Conservation (phyloP, 2,329 filamentous ascomycete species). For the Cladophialophora bantiana region DNA sequence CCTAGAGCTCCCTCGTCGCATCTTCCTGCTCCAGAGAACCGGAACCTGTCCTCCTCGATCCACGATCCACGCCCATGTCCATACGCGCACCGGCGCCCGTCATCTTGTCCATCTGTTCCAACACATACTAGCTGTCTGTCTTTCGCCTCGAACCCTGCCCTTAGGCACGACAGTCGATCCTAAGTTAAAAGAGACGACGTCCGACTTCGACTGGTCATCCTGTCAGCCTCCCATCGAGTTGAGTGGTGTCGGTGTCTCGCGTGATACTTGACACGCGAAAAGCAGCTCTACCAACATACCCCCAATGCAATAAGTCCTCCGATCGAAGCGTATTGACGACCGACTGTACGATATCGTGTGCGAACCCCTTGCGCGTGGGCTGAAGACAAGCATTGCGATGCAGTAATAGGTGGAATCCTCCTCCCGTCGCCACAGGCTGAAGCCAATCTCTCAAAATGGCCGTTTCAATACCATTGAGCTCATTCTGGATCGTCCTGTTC, state of each 20-base stretch:
- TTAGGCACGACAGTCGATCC: not conserved
- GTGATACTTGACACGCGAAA: not conserved
- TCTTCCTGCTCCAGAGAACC: not conserved
- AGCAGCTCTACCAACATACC: not conserved
- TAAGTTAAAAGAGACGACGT: not conserved
- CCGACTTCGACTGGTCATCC: not conserved
- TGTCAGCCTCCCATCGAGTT: not conserved
- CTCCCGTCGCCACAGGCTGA: conserved; percentile 18
- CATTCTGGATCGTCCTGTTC: conserved; percentile 17
- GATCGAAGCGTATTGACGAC: not conserved
- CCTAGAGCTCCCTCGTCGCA: conserved; percentile 16
- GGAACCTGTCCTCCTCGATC: conserved; percentile 4
- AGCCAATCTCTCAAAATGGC: conserved; percentile 24
- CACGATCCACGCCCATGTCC: conserved; percentile 9
- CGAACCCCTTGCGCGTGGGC: conserved; percentile 1
- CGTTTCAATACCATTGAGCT: conserved; percentile 2
- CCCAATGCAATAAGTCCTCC: conserved; percentile 7
- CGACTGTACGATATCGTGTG: not conserved
- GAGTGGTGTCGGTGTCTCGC: not conserved
- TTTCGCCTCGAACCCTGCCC: not conserved
- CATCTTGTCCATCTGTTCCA: conserved; percentile 3
- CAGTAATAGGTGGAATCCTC: conserved; percentile 29
- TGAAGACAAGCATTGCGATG: conserved; percentile 22
- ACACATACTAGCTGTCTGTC: not conserved
- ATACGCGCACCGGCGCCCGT: conserved; percentile 8